Percentiles rank a stretch among this genome's conserved stretches.
Conservation (phyloP, 1,284 basidiomycete species). For the Violaceomyces palustris region DNA sequence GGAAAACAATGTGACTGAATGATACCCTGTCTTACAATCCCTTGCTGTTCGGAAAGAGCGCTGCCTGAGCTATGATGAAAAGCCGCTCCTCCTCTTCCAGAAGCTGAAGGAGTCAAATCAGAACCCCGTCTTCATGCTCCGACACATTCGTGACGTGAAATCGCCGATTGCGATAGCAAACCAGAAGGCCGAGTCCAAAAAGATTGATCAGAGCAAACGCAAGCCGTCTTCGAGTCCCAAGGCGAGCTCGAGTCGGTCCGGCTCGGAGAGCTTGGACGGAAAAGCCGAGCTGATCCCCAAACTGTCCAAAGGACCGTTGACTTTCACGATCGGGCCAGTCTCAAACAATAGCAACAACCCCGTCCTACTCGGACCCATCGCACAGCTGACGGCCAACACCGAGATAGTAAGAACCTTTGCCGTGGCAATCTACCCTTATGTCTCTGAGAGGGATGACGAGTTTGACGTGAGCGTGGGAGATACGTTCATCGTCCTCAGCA, state of each 20-base stretch:
- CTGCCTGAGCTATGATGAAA: slow-evolving; percentile 95
- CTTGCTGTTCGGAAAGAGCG: slow-evolving; percentile 69
- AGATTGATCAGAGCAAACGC: slow-evolving; percentile 23
- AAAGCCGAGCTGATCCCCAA: too few relatives aligned
- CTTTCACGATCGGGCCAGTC: too few relatives aligned
- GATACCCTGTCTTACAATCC: too few relatives aligned
- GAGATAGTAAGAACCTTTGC: slow-evolving; percentile 61
- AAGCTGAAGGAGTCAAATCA: slow-evolving; percentile 94
- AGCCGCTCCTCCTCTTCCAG: slow-evolving; percentile 91
- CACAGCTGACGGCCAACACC: slow-evolving; percentile 19
- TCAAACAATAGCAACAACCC: slow-evolving; percentile 9
- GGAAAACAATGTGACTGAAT: too few relatives aligned
- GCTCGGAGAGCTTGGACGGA: too few relatives aligned
- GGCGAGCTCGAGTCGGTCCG: too few relatives aligned
- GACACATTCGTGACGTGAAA: slow-evolving; percentile 92
- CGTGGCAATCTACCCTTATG: slow-evolving; percentile 87
- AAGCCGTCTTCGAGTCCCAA: too few relatives aligned
- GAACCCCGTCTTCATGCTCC: slow-evolving; percentile 96
- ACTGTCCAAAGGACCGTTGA: too few relatives aligned
- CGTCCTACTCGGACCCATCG: slow-evolving; percentile 32
- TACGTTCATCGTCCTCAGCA: slow-evolving; percentile 80
- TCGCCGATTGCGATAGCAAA: slow-evolving; percentile 64
- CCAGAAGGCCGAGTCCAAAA: slow-evolving; percentile 35
- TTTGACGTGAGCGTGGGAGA: slow-evolving; percentile 83
- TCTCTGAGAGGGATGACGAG: slow-evolving; percentile 93